phyloP scores from a whole-genome alignment of 2,329 filamentous ascomycete genomes.

The Cordyceps cateniannulata region DNA sequence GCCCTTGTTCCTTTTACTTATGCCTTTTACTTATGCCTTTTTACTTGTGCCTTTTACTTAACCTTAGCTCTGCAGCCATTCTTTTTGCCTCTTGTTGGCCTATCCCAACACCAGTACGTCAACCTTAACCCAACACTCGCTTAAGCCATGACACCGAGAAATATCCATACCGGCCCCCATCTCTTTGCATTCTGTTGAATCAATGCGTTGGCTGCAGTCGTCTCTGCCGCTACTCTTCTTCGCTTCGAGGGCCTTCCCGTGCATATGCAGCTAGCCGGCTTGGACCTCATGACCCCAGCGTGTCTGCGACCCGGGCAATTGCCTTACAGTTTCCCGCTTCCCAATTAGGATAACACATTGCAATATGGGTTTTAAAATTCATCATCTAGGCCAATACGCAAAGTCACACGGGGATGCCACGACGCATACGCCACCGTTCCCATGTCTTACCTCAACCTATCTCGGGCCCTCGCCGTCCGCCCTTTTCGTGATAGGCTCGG shows the following conservation, averaged over 20 bases:
- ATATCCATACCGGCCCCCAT: no score
- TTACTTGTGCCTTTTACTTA: not conserved
- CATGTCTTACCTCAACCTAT: not conserved
- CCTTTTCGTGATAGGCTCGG: not conserved
- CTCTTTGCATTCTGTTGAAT: not conserved
- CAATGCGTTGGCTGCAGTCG: not conserved
- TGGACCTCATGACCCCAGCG: not conserved
- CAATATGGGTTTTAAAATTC: not conserved
- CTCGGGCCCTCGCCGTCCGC: not conserved
- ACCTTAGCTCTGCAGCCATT: not conserved
- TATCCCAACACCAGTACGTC: not conserved
- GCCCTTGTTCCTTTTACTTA: no score
- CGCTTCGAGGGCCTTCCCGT: not conserved
- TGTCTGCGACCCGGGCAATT: not conserved
- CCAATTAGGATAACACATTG: not conserved
- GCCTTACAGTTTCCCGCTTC: not conserved
- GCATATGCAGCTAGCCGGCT: constrained; percentile 6
- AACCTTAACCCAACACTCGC: not conserved
- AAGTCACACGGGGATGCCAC: not conserved
- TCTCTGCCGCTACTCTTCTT: not conserved
- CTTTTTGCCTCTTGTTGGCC: not conserved
- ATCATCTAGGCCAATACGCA: not conserved
- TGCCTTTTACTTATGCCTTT: not conserved
- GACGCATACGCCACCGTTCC: not conserved
- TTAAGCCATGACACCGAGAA: not conserved